Conservation (phyloP, 2,329 filamentous ascomycete species). For the Pseudogymnoascus sp. region DNA sequence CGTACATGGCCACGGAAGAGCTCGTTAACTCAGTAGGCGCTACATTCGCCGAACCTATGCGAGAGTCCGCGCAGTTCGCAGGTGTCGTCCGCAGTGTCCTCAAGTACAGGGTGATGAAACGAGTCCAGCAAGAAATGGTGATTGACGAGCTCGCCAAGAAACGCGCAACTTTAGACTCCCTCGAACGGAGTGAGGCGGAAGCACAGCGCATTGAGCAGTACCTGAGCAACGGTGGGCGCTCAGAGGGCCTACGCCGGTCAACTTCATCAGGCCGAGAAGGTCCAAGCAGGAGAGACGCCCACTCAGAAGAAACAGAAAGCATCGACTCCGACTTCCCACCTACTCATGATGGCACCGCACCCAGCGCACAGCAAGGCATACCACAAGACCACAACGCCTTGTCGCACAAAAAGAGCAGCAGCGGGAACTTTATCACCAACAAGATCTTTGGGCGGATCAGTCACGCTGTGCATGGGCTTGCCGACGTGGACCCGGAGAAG, state of each 20-base stretch:
- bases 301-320: conserved; percentile 69
- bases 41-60: conserved; percentile 93
- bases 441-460: conserved; percentile 94
- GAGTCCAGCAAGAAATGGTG: conserved; percentile 96
- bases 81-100: conserved; percentile 85
- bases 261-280: conserved; percentile 46
- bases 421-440: conserved; percentile 81
- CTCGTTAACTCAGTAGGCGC: conserved; percentile 80
- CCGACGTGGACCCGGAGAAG: conserved; percentile 89
- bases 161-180: conserved; percentile 65
- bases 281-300: conserved; percentile 29
- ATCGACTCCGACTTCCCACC: conserved; percentile 96
- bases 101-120: conserved; percentile 82
- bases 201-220: conserved; percentile 91
- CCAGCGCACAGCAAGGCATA: conserved; percentile 63
- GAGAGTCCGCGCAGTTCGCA: conserved; percentile 94
- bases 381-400: conserved; percentile 42
- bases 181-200: conserved; percentile 91
- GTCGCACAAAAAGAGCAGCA: conserved; percentile 68
- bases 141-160: conserved; percentile 89
- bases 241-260: conserved; percentile 57
- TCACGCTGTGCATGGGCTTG: conserved; percentile 91
- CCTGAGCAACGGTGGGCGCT: conserved; percentile 62
- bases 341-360: conserved; percentile 67
- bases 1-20: conserved; percentile 92